Conservation (phyloP, 441 rosid species). For the Arabidopsis lyrata region DNA sequence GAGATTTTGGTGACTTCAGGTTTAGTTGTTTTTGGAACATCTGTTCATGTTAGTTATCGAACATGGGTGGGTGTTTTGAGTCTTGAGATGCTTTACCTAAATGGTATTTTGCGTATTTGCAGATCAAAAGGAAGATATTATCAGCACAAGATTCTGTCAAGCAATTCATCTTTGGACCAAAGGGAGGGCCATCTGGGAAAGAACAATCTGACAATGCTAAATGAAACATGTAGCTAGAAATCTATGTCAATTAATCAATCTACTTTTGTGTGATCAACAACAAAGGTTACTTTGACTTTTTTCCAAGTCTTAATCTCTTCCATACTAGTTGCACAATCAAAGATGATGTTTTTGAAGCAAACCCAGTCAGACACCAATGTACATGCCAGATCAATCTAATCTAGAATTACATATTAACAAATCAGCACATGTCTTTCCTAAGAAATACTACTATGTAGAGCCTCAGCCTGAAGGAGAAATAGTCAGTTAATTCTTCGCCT, state of each 20-base stretch:
- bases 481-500: slow-evolving; percentile 17
- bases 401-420: slow-evolving; percentile 28
- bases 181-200: neutral
- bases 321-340: slow-evolving; percentile 1
- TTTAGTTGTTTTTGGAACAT: neutral
- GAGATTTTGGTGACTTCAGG: neutral
- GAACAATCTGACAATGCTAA: slow-evolving; percentile 12
- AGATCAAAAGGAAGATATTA: slow-evolving; percentile 21
- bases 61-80: too few species aligned
- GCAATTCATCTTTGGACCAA: slow-evolving; percentile 4
- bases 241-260: slow-evolving; percentile 3
- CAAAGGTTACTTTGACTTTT: neutral
- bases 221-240: slow-evolving; percentile 11
- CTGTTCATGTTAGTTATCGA: neutral
- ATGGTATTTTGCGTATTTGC: neutral
- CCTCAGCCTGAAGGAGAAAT: slow-evolving; percentile 1
- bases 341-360: neutral
- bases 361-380: neutral
- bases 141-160: slow-evolving; percentile 2
- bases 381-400: slow-evolving; percentile 24
- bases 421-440: slow-evolving; percentile 4
- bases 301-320: neutral
- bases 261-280: neutral
- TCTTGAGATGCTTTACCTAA: neutral
- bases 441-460: slow-evolving; percentile 1